A percentile compares a stretch with the other conserved stretches of the same genome.
Conservation (phyloP, 2,329 filamentous ascomycete genomes). For the Byssoonygena ceratinophila region DNA sequence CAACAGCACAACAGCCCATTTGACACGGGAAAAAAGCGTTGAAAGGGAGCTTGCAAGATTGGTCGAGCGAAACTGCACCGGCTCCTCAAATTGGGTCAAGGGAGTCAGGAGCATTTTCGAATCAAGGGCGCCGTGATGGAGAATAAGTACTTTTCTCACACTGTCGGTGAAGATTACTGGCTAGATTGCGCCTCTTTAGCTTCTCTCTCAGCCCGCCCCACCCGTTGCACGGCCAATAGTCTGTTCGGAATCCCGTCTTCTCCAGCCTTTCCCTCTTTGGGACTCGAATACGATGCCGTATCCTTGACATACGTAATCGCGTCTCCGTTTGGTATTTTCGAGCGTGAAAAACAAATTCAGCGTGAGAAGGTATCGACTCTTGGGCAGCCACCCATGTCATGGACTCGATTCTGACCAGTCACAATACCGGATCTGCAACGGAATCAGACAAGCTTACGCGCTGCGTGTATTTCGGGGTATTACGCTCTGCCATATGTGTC, state of each 20-base stretch:
- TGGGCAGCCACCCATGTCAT: conserved; percentile 11
- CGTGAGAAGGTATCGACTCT: background rate
- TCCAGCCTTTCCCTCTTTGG: background rate
- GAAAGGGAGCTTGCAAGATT: background rate
- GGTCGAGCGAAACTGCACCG: background rate
- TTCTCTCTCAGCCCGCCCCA: conserved; percentile 7
- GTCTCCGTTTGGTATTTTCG: background rate
- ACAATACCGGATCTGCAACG: conserved; percentile 9
- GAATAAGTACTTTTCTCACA: conserved; percentile 6
- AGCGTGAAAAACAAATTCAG: background rate
- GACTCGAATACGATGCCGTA: conserved; percentile 3
- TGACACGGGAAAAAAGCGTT: background rate
- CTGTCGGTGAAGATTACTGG: conserved; percentile 11
- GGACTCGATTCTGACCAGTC: background rate
- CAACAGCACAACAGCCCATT: background rate
- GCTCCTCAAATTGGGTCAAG: background rate
- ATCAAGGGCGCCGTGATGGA: conserved; percentile 7
- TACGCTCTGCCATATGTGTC: background rate
- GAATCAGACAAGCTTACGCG: background rate
- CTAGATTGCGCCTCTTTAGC: conserved; percentile 6
- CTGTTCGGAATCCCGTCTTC: background rate
- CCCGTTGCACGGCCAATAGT: background rate
- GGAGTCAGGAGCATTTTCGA: conserved; percentile 1
- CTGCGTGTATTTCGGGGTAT: background rate
- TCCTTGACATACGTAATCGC: conserved; percentile 3